Conservation (phyloP, 169 alveolate genomes). For the Eimeria zaria region DNA sequence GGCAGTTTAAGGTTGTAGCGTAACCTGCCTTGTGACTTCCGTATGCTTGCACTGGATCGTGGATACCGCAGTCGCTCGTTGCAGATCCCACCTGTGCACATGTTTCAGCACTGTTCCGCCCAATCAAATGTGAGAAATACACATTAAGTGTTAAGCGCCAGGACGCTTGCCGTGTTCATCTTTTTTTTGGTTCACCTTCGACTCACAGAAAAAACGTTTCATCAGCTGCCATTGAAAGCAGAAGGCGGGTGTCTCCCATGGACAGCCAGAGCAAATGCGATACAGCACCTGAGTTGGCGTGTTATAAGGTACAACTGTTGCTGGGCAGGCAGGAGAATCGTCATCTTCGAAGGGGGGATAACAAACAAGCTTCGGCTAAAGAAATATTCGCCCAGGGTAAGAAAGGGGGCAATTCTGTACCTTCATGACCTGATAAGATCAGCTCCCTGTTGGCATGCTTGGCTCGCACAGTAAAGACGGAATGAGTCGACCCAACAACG, state of each 20-base stretch:
- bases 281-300: conserved; percentile 37
- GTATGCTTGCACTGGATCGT: conserved; percentile 62
- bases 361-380: not conserved
- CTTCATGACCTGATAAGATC: conserved; percentile 24
- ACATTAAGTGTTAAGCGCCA: not conserved
- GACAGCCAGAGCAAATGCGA: conserved; percentile 48
- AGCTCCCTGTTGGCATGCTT: conserved; percentile 1
- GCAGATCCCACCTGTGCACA: conserved; percentile 56
- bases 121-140: not conserved
- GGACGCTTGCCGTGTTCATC: not conserved
- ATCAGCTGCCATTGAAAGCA: conserved; percentile 69
- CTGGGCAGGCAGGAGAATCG: not conserved
- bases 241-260: conserved; percentile 12
- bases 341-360: not conserved
- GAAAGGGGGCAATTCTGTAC: not conserved
- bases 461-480: conserved; percentile 34
- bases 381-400: not conserved
- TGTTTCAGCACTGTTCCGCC: not conserved
- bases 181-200: not conserved
- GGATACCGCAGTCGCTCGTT: conserved; percentile 27
- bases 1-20: not conserved
- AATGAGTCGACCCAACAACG: conserved; percentile 45
- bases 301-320: not conserved
- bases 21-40: conserved; percentile 68
- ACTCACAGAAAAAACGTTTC: conserved; percentile 63